Conservation (phyloP, 495 filamentous ascomycete species). For the Halenospora varia region DNA sequence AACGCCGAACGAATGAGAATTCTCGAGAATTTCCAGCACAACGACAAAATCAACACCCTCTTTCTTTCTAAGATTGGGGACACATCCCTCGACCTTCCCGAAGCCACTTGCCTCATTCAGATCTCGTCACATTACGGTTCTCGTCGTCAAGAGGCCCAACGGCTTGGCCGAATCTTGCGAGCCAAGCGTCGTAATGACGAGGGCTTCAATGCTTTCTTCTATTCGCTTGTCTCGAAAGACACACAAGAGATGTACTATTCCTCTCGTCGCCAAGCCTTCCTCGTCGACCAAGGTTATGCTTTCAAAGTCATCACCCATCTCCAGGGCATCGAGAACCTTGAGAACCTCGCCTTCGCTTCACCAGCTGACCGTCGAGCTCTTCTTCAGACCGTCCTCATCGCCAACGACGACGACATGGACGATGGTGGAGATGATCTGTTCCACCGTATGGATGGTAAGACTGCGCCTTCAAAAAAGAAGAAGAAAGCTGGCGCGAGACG, state of each 20-base stretch:
- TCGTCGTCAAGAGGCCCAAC: conserved; percentile 93
- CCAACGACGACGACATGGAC: conserved; percentile 55
- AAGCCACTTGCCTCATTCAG: conserved; percentile 96
- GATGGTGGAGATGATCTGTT: conserved; percentile 83
- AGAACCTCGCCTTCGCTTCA: conserved; percentile 75
- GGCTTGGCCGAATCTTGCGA: conserved; percentile 89
- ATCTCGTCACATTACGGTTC: conserved; percentile 98
- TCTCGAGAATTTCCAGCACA: conserved; percentile 95
- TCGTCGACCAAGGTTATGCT: conserved; percentile 97
- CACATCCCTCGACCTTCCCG: conserved; percentile 92
- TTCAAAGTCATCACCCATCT: conserved; percentile 99
- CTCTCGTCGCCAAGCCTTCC: conserved; percentile 92
- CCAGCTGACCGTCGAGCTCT: conserved; percentile 82
- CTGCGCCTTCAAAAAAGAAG: conserved; percentile 21
- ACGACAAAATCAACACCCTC: conserved; percentile 87
- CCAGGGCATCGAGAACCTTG: conserved; percentile 80
- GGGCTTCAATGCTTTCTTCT: conserved; percentile 99
- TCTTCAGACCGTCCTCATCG: conserved; percentile 85
- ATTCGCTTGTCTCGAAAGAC: conserved; percentile 94
- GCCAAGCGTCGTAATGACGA: conserved; percentile 97
- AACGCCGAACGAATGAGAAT: conserved; percentile 86
- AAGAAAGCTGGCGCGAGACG: conserved; percentile 62
- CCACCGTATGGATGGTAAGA: conserved; percentile 43
- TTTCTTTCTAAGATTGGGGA: conserved; percentile 98
- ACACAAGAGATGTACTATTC: conserved; percentile 99